Base-by-base conservation (phyloP, 148 eudicot species). In the Cornus kousa region DNA sequence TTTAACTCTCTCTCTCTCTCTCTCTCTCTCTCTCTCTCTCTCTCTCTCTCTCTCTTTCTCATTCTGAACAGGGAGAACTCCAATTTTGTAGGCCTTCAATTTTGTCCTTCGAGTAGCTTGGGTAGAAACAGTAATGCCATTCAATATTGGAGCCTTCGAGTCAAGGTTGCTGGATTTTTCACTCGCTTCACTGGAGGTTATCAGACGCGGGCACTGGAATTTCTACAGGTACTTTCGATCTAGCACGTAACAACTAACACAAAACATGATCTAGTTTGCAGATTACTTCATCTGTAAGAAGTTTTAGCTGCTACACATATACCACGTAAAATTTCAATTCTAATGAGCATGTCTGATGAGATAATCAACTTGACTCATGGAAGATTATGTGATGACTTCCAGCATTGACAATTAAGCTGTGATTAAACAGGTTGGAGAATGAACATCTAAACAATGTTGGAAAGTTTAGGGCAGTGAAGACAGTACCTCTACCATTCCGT, bases 131-230 rank as follows among this genome's bases (percentile, higher is more conserved):
- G 93, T 96, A 72, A 76, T 90, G 88, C 74, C 75, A 60, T 89
- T 92, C 80, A 83, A 84, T 28, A 28, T 87, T 14, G 93, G 92
- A 20, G 70, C 68, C 50, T 74, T 93, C 33, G 92, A 94, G 80
- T 86, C 91, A 3, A 82, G 91, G 40, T 37, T 94, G 77, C 86
- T 93, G 24, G 98, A 93, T 19, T 94, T 96, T 82, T 82, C 83
- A 43, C 88, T 96, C 79, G 99, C 99, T 82, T 96, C 99, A 3
- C 68, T 96, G 35, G 99, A 96, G 88, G 98, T 96, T 60, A 87
- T 96, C 24, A 94, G 99, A 23, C 98, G 99, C 23, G 99, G 99
- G 9, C 99, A 96, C 77, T 96, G 99, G 99, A 96, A 96, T 81
- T 96, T 88, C 83, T 96, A 96, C 80, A 92, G 99, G 99, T 95